phyloP scores from a whole-genome alignment of 352 stramenopile species.

The Pythium aquatile region DNA sequence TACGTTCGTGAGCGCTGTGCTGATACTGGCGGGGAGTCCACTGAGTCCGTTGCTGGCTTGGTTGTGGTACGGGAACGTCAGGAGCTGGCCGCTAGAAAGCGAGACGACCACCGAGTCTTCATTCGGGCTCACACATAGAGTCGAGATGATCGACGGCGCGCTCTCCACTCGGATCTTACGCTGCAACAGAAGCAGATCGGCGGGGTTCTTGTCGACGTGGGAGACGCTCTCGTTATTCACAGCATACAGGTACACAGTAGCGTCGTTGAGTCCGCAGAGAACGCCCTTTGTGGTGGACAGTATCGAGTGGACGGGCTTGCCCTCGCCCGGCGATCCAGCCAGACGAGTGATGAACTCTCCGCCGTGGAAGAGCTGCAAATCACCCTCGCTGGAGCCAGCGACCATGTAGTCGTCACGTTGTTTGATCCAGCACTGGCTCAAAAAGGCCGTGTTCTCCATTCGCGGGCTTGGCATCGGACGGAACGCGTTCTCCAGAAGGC shows the following conservation, averaged over 20 bases:
- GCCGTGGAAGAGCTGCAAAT: conserved; percentile 87
- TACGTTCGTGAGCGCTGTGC: conserved; percentile 21
- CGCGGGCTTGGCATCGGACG: conserved; percentile 78
- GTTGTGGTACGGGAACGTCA: conserved; percentile 74
- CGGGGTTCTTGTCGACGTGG: conserved; percentile 30
- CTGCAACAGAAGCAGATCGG: conserved; percentile 52
- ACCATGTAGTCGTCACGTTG: conserved; percentile 88
- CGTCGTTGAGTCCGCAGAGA: conserved; percentile 73
- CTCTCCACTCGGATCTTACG: conserved; percentile 62
- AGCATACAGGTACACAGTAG: conserved; percentile 65
- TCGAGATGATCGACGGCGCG: conserved; percentile 37
- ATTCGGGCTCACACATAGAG: conserved; percentile 71
- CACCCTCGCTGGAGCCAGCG: conserved; percentile 74
- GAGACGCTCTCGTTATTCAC: conserved; percentile 39
- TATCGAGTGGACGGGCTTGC: conserved; percentile 51
- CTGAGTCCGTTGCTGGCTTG: conserved; percentile 23
- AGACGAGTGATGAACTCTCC: conserved; percentile 68
- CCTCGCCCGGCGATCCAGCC: conserved; percentile 47
- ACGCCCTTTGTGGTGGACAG: conserved; percentile 72
- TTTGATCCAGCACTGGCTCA: conserved; percentile 89
- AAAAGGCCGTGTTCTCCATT: conserved; percentile 72
- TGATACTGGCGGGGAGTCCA: conserved; percentile 18
- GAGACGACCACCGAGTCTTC: conserved; percentile 72
- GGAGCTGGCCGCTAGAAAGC: conserved; percentile 58
- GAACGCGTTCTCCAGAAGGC: conserved; percentile 86